Percentiles rank a stretch among this genome's conserved stretches.
phyloP scores from a whole-genome alignment of 768 basidiomycete genomes.

The Phylloporus scabripes region DNA sequence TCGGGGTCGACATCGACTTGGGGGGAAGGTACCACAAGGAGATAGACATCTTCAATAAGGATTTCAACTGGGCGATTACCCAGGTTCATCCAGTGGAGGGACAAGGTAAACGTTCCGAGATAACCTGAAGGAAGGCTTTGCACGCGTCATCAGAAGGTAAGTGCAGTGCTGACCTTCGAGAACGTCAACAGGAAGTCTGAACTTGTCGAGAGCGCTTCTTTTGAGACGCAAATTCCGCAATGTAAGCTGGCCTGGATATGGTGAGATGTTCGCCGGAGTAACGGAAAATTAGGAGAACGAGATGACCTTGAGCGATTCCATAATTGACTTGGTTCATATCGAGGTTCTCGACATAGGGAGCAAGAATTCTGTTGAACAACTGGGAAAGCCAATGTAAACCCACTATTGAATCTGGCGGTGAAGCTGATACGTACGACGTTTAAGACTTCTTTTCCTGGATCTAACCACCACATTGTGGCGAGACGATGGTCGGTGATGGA shows the following conservation, averaged over 20 bases:
- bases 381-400: slow-evolving; percentile 14
- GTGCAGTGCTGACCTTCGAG: slow-evolving; percentile 58
- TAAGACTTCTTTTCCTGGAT: slow-evolving; percentile 80
- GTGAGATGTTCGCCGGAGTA: slow-evolving; percentile 5
- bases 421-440: slow-evolving; percentile 49
- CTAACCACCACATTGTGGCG: slow-evolving; percentile 75
- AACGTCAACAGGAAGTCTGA: slow-evolving; percentile 92
- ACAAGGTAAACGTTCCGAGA: slow-evolving; percentile 80
- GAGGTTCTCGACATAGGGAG: slow-evolving; percentile 94
- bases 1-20: slow-evolving; percentile 64
- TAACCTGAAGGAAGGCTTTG: slow-evolving; percentile 46
- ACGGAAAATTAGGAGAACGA: neutral
- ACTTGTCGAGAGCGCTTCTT: slow-evolving; percentile 91
- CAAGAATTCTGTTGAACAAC: slow-evolving; percentile 88
- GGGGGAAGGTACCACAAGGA: slow-evolving; percentile 82
- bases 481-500: slow-evolving; percentile 3
- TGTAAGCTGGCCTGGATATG: slow-evolving; percentile 59
- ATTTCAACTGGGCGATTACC: slow-evolving; percentile 89
- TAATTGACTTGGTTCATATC: slow-evolving; percentile 94
- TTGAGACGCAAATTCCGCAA: slow-evolving; percentile 82
- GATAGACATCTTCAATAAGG: slow-evolving; percentile 88
- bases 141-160: neutral
- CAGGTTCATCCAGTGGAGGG: slow-evolving; percentile 85
- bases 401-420: neutral
- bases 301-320: slow-evolving; percentile 78